Conservation (phyloP, 148 eudicot species). For the Diospyros lotus region DNA sequence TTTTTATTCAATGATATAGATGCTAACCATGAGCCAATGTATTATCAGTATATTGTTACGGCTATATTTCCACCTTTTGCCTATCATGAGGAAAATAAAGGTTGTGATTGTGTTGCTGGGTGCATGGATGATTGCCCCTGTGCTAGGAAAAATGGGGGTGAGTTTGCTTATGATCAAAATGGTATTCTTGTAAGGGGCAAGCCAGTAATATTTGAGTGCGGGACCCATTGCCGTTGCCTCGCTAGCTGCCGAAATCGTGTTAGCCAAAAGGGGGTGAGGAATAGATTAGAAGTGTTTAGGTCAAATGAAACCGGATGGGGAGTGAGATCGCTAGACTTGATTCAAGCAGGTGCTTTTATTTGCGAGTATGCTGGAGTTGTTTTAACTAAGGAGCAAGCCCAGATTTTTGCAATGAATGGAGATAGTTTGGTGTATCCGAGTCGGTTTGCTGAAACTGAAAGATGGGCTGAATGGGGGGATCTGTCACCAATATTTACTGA, state of each 20-base stretch:
- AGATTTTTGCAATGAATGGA: constrained; percentile 63
- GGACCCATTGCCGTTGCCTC: constrained; percentile 61
- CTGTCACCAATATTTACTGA: constrained; percentile 50
- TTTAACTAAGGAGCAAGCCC: constrained; percentile 73
- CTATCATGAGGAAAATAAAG: constrained; percentile 35
- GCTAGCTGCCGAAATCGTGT: constrained; percentile 74
- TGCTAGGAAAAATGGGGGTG: constrained; percentile 66
- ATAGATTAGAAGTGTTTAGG: constrained; percentile 75
- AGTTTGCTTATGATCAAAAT: constrained; percentile 58
- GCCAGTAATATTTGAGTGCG: constrained; percentile 78
- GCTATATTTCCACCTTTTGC: constrained; percentile 66
- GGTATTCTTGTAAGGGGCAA: constrained; percentile 77
- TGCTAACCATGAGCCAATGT: constrained; percentile 50
- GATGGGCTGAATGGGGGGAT: constrained; percentile 93
- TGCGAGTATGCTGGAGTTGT: constrained; percentile 84
- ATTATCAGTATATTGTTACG: constrained; percentile 51
- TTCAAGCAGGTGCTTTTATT: constrained; percentile 76
- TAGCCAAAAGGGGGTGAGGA: constrained; percentile 62
- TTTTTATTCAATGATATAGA: constrained; percentile 77
- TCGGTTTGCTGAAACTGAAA: constrained; percentile 57
- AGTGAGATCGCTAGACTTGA: constrained; percentile 73
- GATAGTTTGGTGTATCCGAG: constrained; percentile 73
- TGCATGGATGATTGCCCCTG: constrained; percentile 59
- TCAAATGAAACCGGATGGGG: constrained; percentile 85
- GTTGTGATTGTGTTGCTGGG: constrained; percentile 61